A percentile compares a stretch with the other conserved stretches of the same genome.
phyloP scores from a whole-genome alignment of 768 basidiomycete species.

The Sarcodon aspratus region DNA sequence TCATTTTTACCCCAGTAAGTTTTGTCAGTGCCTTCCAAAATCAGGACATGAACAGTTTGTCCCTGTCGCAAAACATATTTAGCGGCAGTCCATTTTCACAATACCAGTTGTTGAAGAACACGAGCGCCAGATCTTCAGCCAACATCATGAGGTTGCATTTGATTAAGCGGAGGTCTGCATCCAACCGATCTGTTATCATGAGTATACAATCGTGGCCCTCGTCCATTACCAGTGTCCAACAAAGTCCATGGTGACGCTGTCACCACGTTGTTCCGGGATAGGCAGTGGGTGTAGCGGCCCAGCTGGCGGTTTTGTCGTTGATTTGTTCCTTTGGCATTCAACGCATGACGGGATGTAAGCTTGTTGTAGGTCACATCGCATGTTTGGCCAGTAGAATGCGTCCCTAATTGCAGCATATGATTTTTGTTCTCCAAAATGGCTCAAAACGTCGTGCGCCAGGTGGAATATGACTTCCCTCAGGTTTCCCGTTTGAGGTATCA shows the following conservation, averaged over 20 bases:
- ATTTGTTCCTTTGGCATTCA: constrained; percentile 24
- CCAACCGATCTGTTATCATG: constrained; percentile 13
- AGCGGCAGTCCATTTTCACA: constrained; percentile 18
- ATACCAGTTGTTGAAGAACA: constrained; percentile 19
- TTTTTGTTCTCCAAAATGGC: constrained; percentile 13
- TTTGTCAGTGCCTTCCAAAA: constrained; percentile 22
- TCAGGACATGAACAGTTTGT: too few relatives aligned
- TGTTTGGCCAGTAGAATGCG: constrained; percentile 17
- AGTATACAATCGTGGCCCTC: constrained; percentile 13
- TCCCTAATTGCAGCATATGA: too few relatives aligned
- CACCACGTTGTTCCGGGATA: constrained; percentile 9
- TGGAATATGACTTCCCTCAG: constrained; percentile 7
- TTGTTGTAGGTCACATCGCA: constrained; percentile 17
- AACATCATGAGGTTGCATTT: constrained; percentile 3
- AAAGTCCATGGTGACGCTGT: constrained; percentile 18
- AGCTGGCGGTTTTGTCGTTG: constrained; percentile 8
- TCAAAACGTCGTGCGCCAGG: constrained; percentile 10
- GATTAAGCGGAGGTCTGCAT: constrained; percentile 6
- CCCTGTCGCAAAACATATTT: constrained; percentile 20
- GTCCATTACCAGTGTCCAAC: constrained; percentile 16
- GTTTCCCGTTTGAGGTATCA: constrained; percentile 7
- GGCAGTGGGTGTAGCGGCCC: constrained; percentile 15
- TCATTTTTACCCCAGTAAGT: constrained; percentile 16
- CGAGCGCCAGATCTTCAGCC: constrained; percentile 8
- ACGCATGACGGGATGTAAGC: constrained; percentile 20